These are phyloP conservation scores for Cymbomonas tetramitiformis DNA, from an alignment of 139 green algal species.

Conservation along the genomic window DNA sequence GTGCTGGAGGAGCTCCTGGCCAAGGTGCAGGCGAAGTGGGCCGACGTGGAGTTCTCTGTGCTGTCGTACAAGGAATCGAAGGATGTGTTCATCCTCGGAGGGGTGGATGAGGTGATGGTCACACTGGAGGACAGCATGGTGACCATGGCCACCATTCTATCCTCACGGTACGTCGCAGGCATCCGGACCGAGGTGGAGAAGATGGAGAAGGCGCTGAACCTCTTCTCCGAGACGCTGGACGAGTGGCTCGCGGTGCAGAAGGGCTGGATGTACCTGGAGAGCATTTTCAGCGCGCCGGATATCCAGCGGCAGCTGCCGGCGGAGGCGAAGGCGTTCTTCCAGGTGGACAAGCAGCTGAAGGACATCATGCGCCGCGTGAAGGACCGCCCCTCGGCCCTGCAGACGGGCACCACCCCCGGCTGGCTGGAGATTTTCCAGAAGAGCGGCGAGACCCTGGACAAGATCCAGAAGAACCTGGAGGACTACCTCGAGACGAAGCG, in stretches of 20 bases:
- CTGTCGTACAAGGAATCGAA: constrained; percentile 70
- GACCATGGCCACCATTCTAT: constrained; percentile 66
- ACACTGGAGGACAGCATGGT: constrained; percentile 69
- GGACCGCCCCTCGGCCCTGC: constrained; percentile 56
- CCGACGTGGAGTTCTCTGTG: constrained; percentile 51
- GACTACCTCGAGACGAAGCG: constrained; percentile 80
- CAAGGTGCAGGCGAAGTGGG: constrained; percentile 55
- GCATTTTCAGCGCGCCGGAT: constrained; percentile 62
- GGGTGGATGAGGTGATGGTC: constrained; percentile 55
- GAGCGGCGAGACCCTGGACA: constrained; percentile 61
- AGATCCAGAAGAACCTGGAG: constrained; percentile 70
- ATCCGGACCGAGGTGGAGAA: constrained; percentile 61
- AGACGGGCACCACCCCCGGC: constrained; percentile 32
- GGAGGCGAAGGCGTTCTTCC: constrained; percentile 54
- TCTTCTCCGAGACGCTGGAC: constrained; percentile 33
- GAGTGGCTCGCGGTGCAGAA: constrained; percentile 48
- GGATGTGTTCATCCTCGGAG: constrained; percentile 64
- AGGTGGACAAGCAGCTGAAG: constrained; percentile 59
- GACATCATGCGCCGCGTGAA: constrained; percentile 63
- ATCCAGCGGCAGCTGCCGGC: constrained; percentile 68
- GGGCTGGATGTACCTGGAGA: constrained; percentile 76
- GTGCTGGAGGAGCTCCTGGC: constrained; percentile 58
- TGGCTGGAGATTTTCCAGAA: constrained; percentile 51
- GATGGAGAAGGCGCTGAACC: constrained; percentile 38
- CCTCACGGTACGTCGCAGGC: constrained; percentile 50